Percentiles rank a stretch among this genome's conserved stretches.
Conservation (phyloP, 1,284 basidiomycete genomes). For the Apiotrichum laibachii region DNA sequence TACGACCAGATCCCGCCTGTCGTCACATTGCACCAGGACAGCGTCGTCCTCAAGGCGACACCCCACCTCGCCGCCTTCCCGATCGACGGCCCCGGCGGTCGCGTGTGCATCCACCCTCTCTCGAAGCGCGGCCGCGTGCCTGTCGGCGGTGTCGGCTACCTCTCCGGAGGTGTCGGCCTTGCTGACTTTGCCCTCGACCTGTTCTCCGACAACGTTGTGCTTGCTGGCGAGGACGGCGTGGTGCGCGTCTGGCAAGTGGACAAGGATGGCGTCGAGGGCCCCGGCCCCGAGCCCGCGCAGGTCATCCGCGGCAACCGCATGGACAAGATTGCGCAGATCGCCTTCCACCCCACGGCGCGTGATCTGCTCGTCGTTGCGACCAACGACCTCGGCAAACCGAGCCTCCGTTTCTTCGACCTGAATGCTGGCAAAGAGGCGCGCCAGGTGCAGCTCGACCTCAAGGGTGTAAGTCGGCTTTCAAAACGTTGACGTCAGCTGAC, state of each 20-base stretch:
- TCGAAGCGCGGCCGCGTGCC: slow-evolving; percentile 49
- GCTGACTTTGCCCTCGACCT: slow-evolving; percentile 51
- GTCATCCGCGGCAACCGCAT: slow-evolving; percentile 38
- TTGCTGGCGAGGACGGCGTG: slow-evolving; percentile 52
- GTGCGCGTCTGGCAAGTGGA: slow-evolving; percentile 48
- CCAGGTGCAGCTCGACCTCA: slow-evolving; percentile 19
- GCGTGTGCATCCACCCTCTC: slow-evolving; percentile 51
- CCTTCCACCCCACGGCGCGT: slow-evolving; percentile 50
- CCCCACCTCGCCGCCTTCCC: slow-evolving; percentile 49
- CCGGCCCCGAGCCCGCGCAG: slow-evolving; percentile 36
- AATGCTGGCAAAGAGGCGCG: slow-evolving; percentile 22
- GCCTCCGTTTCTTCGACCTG: slow-evolving; percentile 47
- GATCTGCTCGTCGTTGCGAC: slow-evolving; percentile 48
- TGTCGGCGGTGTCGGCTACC: slow-evolving; percentile 40
- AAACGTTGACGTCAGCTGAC: background rate
- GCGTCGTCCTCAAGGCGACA: slow-evolving; percentile 45
- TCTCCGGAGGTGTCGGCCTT: slow-evolving; percentile 48
- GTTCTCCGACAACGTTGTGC: slow-evolving; percentile 40
- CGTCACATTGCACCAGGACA: slow-evolving; percentile 49
- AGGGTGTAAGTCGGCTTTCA: slow-evolving; percentile 27
- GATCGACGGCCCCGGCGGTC: slow-evolving; percentile 53
- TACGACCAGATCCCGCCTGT: slow-evolving; percentile 52
- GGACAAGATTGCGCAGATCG: slow-evolving; percentile 49
- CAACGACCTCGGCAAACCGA: slow-evolving; percentile 47
- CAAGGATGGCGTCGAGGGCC: slow-evolving; percentile 33